Conservation (phyloP, 805 yeast species). For the Clavispora carvajalis region DNA sequence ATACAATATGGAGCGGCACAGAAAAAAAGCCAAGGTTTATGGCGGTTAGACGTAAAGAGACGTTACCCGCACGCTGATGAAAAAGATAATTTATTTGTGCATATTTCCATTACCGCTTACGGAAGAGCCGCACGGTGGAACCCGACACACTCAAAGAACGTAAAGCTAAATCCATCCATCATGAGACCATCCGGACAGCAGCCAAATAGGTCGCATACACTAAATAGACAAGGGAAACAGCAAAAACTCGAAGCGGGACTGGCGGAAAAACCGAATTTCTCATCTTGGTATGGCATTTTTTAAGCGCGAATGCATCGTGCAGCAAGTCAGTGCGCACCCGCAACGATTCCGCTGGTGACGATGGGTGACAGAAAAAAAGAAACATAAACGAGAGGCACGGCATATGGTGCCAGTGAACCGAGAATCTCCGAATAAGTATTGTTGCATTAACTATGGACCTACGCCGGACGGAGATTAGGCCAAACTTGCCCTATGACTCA, state of each 20-base stretch:
- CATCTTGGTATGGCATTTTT: background rate
- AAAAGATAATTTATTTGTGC: conserved; percentile 14
- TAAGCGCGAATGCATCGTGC: background rate
- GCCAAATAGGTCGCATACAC: too few relatives aligned
- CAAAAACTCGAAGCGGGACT: background rate
- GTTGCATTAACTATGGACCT: background rate
- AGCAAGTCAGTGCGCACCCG: background rate
- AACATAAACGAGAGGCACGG: too few relatives aligned
- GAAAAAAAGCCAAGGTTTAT: conserved; percentile 4
- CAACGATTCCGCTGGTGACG: too few relatives aligned
- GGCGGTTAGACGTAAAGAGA: background rate
- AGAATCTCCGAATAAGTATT: too few relatives aligned
- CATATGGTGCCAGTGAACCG: too few relatives aligned
- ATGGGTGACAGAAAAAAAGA: too few relatives aligned
- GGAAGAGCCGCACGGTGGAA: background rate
- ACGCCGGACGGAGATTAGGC: too few relatives aligned
- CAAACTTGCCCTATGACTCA: conserved; percentile 1
- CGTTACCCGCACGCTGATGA: conserved; percentile 16
- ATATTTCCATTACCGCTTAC: conserved; percentile 1
- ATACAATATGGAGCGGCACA: background rate
- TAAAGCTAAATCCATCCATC: too few relatives aligned
- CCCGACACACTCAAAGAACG: too few relatives aligned
- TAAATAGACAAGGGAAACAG: too few relatives aligned
- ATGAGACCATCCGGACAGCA: too few relatives aligned
- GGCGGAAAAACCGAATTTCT: too few relatives aligned